These are phyloP conservation scores for Aspergillus spinulosporus DNA, from an alignment of 2,329 filamentous ascomycete species.

Conservation along the genomic window DNA sequence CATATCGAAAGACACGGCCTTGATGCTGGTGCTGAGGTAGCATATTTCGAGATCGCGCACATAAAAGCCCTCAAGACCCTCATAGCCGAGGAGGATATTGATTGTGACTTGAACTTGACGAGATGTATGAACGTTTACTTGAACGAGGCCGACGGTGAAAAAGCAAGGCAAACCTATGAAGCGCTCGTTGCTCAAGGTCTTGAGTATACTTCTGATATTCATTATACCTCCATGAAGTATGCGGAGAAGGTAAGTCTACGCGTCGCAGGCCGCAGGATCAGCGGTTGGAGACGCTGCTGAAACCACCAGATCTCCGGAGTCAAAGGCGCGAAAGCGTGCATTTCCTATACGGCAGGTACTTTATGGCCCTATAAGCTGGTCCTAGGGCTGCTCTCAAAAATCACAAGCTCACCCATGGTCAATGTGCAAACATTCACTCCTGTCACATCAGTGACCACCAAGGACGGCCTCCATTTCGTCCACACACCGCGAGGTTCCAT, in stretches of 20 bases:
- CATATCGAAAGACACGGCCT: conserved; percentile 40
- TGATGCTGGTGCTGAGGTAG: conserved; percentile 42
- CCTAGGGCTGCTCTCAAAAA: neutral
- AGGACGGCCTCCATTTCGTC: neutral
- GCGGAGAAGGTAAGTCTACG: neutral
- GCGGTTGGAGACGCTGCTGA: no score
- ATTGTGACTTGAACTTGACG: conserved; percentile 48
- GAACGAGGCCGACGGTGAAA: conserved; percentile 36
- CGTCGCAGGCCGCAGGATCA: no score
- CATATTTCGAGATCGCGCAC: conserved; percentile 45
- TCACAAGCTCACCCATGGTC: neutral
- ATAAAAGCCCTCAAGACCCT: conserved; percentile 45
- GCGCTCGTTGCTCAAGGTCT: conserved; percentile 32
- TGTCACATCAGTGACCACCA: neutral
- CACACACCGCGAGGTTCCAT: neutral
- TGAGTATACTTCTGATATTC: conserved; percentile 33
- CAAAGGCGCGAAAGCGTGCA: neutral
- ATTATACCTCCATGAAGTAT: conserved; percentile 15
- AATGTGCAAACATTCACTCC: neutral
- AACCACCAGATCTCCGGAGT: neutral
- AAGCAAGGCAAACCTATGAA: conserved; percentile 31
- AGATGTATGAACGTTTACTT: conserved; percentile 46
- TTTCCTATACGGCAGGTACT: neutral
- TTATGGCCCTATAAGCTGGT: conserved; percentile 4
- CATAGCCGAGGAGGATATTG: conserved; percentile 45